Evolutionary conservation across 164 flowering plant species (phyloP), one percentile per base, ranked within the genome.

Genomic region (Chimonanthus salicifolius): DNA sequence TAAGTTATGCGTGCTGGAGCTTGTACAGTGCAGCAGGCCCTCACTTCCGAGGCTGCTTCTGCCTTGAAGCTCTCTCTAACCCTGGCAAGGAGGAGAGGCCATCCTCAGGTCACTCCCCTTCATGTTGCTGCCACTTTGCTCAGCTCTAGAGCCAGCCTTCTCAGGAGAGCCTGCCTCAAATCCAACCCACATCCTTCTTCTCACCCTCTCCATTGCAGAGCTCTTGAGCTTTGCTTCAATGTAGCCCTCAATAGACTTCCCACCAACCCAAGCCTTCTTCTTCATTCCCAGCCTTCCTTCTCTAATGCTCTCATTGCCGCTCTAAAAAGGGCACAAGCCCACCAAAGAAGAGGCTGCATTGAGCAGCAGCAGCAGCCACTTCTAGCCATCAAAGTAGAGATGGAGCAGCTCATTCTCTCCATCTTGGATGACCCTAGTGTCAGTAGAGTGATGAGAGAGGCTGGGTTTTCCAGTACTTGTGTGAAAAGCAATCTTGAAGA

Each of bases 151-250:
- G 70, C 86, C 9, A 83, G 88, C 75, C 86, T 83, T 18, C 69
- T 94, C 49, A 80, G 90, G 64, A 81, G 92, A 71, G 97, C 97
- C 75, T 94, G 98, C 75, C 84, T 94, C 76, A 89, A 88, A 62
- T 92, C 96, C 47, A 92, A 87, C 50, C 88, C 83, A 4, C 88
- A 85, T 49, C 81, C 83, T 5, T 11, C 83, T 43, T 78, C 91
- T 3, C 92, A 85, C 79, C 92, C 97, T 66, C 92, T 92, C 45
- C 98, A 91, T 18, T 86, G 90, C 76, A 78, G 98, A 75, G 99
- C 99, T 54, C 89, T 95, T 58, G 98, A 95, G 88, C 94, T 95
- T 7, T 95, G 99, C 83, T 95, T 93, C 89, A 93, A 92, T 73
- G 99, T 95, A 15, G 96, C 99, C 47, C 89, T 95, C 62, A 92